Evolutionary conservation across 1,284 basidiomycete species (phyloP).

Genomic region (Ustilago cynodontis): DNA sequence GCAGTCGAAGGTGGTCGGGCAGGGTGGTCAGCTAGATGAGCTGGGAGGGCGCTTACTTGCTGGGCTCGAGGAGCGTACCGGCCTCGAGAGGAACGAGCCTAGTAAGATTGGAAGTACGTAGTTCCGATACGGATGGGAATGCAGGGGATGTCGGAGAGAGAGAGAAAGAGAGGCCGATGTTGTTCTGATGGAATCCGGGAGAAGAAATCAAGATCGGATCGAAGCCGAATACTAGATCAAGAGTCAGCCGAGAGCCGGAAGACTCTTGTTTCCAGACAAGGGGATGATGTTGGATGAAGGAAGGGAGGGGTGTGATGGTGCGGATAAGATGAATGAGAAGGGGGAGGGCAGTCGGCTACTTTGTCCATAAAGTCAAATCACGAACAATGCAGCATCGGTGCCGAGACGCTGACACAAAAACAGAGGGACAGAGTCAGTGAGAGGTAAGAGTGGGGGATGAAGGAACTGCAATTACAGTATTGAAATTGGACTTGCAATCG

Average conservation of each 20-base stretch:
- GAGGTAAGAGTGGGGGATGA: neutral
- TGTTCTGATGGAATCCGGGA: neutral
- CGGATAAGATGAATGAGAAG: neutral
- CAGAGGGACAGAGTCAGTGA: neutral
- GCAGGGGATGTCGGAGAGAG: neutral
- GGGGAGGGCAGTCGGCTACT: neutral
- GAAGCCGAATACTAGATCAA: neutral
- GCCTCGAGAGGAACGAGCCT: neutral
- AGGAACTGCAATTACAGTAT: no score
- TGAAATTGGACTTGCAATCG: no score
- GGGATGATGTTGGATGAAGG: neutral
- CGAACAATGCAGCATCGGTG: neutral
- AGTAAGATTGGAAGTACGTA: neutral
- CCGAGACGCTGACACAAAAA: no score
- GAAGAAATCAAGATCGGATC: neutral
- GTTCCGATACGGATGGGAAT: neutral
- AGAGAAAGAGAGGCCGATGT: no score
- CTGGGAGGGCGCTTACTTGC: neutral
- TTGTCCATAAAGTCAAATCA: neutral
- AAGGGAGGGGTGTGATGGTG: neutral
- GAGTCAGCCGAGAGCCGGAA: neutral
- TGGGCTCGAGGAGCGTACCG: conserved; percentile 2
- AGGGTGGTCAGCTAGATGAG: neutral
- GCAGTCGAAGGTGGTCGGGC: neutral
- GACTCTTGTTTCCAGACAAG: neutral